Evolutionary conservation across 768 basidiomycete genomes (phyloP), one percentile per base, ranked within the genome.

Genomic region (Mycena metata): DNA sequence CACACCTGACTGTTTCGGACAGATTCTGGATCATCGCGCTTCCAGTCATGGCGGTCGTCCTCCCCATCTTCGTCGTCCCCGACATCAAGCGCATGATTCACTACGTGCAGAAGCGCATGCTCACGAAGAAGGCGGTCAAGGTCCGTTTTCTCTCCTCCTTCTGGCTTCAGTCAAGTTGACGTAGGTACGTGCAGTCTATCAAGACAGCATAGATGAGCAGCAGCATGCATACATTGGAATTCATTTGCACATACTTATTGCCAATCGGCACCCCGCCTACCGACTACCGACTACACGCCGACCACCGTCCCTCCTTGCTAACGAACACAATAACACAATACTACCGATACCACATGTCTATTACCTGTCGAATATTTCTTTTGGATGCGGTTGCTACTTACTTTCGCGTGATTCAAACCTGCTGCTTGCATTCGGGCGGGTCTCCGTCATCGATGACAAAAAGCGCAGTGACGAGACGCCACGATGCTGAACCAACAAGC

Each of bases 11-110:
- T 30, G 30, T 30, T 30, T 12, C 41, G 6, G 13, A 26, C 71
- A 91, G 90, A 12, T 92, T 91, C 82, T 91, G 91, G 91, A 79
- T 81, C 61, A 85, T 91, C 58, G 88, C 88, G 0, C 74, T 91
- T 1, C 91, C 90, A 0, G 79, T 90, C 30, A 86, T 90, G 85
- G 76, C 77, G 19, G 69, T 88, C 39, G 80, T 90, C 49, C 75
- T 89, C 23, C 83, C 86, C 39, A 60, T 87, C 7, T 90, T 90
- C 77, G 75, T 87, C 74, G 82, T 80, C 70, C 72, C 79, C 19
- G 90, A 91, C 72, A 76, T 91, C 67, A 75, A 73, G 65, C 78
- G 81, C 35, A 71, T 86, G 65, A 76, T 77, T 49, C 85, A 85
- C 66, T 86, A 87, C 65, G 43, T 87, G 41, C 77, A 80, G 70